Base-by-base conservation (phyloP, 2,329 filamentous ascomycete species). In the Dactylellina haptotyla region DNA sequence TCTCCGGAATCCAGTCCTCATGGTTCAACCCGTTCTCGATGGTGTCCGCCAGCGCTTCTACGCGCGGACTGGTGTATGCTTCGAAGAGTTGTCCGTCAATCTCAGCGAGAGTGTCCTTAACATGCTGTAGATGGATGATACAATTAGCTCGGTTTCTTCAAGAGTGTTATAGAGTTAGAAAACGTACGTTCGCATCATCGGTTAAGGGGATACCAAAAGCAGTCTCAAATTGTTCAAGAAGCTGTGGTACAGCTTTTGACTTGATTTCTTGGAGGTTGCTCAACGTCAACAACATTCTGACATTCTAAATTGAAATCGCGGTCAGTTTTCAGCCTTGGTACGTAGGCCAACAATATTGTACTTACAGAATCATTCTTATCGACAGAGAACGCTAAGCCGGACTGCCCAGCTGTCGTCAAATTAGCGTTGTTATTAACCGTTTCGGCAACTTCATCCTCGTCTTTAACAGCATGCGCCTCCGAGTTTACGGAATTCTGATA, bases 161-260 rank as follows among this genome's bases (percentile, higher is more conserved):
- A 3, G 23, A 39, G 14, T 14, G 16, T 18, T 16, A n/a, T 16
- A 2, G 16, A 12, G 25, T 12, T 10, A 34, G 16, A 16, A 8
- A 58, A 18, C 50, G 43, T 69, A 77, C 76, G 48, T 94, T 94
- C 64, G 89, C 90, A 82, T 99, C 95, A 75, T 97, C 94, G 1
- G 93, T 96, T 71, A 99, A 86, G 79, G 96, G 96, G 75, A 98
- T 92, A 1, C 91, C 93, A 82, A 99, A 99, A 63, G 92, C 88
- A 54, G 91, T 93, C 80, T 99, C 95, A 79, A 98, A 99, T 79
- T 95, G 90, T 3, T 90, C 87, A 79, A 97, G 91, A n/a, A 99
- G 86, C 77, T 89, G 89, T 0, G 94, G 94, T 1, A 98, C 91
- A 30, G 94, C 87, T 75, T 95, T 89, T 23, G 88, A 85, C 67